Base-by-base conservation (phyloP, 441 rosid genomes). In the Pelargonium fulgidum region DNA sequence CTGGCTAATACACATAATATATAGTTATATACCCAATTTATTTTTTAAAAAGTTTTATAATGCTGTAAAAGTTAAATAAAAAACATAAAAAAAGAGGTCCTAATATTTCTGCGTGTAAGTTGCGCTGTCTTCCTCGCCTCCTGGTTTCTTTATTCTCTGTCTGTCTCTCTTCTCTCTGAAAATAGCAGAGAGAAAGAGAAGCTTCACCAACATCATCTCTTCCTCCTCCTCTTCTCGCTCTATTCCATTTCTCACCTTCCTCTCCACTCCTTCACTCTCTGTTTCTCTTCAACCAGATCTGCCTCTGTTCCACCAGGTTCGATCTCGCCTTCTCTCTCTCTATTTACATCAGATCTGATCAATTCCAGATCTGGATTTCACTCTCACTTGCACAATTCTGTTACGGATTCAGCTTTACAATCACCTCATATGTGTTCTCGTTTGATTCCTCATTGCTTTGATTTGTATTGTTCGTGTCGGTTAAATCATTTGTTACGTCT, bases 51-150 rank as follows among this genome's bases (percentile, higher is more conserved):
- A 24, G 29, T 24, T 24, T 24, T 1, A 24, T 24, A 24, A 24
- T 24, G 29, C 29, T 24, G 29, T 24, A 24, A 24, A 24, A 24
- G 29, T 24, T 24, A 24, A 24, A 24, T 24, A 24, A 24, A 24
- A 24, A 24, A 64, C 2, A n/a, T 52, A n/a, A 62, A 50, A 47
- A 47, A 41, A 8, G 19, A 48, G 64, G 13, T 12, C 71, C 76
- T 68, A 10, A 50, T 59, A 22, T 8, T 74, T 67, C 71, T 66
- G 77, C 80, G 74, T 66, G 19, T 56, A 70, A 70, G 76, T 42
- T 77, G 77, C 72, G 75, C 72, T 73, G 77, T 73, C 77, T 63
- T 45, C 47, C 66, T 70, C 58, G 11, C 26, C 62, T 61, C 20
- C 62, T 36, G 26, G 72, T 58, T 24, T 24, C 29, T 24, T 24